Base-by-base conservation (phyloP, 2,329 filamentous ascomycete genomes). In the Huntiella savannae region DNA sequence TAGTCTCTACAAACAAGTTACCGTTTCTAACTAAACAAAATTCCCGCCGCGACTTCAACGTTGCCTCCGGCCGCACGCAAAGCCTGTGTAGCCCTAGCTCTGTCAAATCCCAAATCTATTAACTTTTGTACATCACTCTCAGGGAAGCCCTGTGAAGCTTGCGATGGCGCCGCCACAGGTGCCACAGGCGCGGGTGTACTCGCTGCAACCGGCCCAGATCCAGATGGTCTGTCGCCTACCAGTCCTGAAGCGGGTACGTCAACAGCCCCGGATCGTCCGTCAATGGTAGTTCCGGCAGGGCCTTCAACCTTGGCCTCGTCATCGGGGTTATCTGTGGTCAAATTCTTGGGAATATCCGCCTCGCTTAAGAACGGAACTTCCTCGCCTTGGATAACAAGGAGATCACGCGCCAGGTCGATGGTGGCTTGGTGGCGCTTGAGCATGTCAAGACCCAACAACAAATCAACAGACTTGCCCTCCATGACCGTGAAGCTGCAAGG, bases 401-500 rank as follows among this genome's bases (percentile, higher is more conserved):
- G 82, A 56, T 91, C 85, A 56, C 79, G 80, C 52, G 77, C 73
- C 10, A 98, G 71, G 59, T 98, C 91, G 56, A 98, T 88, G 55
- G 73, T 82, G 33, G 88, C 91, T 62, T 94, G 88, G 62, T 96
- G 87, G 35, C 91, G 77, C 65, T 93, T 95, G 51, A 98, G 70
- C 84, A 98, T 98, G 61, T 98, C 91, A 37, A 98, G 67, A 3
- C 91, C 91, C 10, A 98, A 74, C 2, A 98, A 72, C 13, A 98
- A 69, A 59, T 96, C 91, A 17, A 98, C 91, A 45, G 85, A 78
- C 63, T 96, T 98, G 53, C 91, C 91, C 64, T 98, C 91, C 91
- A 98, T 98, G 57, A 98, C 91, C 3, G 91, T 98, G 61, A 98
- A 98, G 50, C 86, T 91, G 64, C 87, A 96, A 2, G 88, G 80